Percentiles rank a stretch among this genome's conserved stretches.
phyloP scores from a whole-genome alignment of 2,329 filamentous ascomycete genomes.

The Sclerotinia borealis region DNA sequence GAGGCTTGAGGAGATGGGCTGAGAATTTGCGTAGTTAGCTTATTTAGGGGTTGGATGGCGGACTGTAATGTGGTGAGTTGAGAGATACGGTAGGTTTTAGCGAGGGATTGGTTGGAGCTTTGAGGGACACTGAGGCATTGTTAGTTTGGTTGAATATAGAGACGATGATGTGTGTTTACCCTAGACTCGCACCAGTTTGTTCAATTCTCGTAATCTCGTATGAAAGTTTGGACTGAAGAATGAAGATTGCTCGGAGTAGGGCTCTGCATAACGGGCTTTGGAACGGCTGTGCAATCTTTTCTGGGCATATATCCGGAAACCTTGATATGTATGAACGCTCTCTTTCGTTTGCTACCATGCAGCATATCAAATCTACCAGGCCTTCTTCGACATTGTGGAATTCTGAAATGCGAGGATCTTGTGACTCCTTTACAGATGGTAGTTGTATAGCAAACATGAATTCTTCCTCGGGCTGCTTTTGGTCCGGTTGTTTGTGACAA shows the following conservation, averaged over 20 bases:
- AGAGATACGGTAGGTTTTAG: conserved; percentile 21
- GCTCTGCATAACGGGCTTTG: conserved; percentile 19
- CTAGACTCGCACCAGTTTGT: conserved; percentile 7
- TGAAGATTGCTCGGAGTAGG: conserved; percentile 14
- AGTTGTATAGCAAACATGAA: conserved; percentile 23
- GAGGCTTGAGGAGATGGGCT: background rate
- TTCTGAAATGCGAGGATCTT: conserved; percentile 1
- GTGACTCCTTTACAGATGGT: background rate
- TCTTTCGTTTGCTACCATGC: conserved; percentile 25
- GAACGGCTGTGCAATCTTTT: conserved; percentile 14
- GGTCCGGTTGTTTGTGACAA: conserved; percentile 16
- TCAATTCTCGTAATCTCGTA: conserved; percentile 17
- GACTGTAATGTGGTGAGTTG: conserved; percentile 20
- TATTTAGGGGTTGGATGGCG: conserved; percentile 10
- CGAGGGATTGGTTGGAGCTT: conserved; percentile 24
- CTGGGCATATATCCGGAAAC: conserved; percentile 13
- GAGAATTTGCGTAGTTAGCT: background rate
- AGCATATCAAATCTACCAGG: conserved; percentile 25
- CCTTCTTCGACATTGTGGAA: conserved; percentile 23
- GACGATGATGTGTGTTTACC: conserved; percentile 1
- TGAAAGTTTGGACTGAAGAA: conserved; percentile 21
- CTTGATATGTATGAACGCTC: conserved; percentile 18
- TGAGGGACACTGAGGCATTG: conserved; percentile 16
- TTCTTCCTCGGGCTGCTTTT: conserved; percentile 19
- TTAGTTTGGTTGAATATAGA: conserved; percentile 2